Evolutionary conservation across 2,329 filamentous ascomycete genomes (phyloP).

Genomic region (Achaetomium macrosporum): DNA sequence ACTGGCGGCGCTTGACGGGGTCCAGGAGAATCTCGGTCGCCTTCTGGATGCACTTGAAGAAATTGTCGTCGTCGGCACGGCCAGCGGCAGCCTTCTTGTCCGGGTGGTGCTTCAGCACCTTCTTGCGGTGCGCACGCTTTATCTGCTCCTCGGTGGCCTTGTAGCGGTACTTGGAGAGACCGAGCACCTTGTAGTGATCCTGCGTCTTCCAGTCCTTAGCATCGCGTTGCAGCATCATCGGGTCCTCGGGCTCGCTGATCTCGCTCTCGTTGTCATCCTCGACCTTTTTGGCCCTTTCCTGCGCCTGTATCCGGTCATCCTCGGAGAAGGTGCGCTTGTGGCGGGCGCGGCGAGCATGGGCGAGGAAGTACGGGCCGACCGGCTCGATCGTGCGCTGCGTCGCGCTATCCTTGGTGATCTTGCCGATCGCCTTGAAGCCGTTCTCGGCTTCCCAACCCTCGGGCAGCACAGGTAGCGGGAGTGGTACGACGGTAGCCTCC

Average conservation of each 20-base stretch:
- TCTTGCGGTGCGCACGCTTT: slow-evolving; percentile 98
- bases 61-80: slow-evolving; percentile 84
- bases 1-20: slow-evolving; percentile 87
- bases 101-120: slow-evolving; percentile 97
- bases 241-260: slow-evolving; percentile 89
- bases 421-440: slow-evolving; percentile 80
- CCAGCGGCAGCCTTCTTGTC: slow-evolving; percentile 97
- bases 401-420: slow-evolving; percentile 58
- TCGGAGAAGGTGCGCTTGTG: slow-evolving; percentile 98
- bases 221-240: slow-evolving; percentile 83
- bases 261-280: slow-evolving; percentile 84
- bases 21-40: slow-evolving; percentile 90
- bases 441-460: slow-evolving; percentile 81
- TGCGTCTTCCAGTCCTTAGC: slow-evolving; percentile 99
- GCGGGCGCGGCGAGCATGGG: slow-evolving; percentile 89
- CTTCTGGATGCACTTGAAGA: slow-evolving; percentile 99
- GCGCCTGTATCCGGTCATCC: slow-evolving; percentile 94
- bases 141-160: slow-evolving; percentile 96
- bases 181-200: slow-evolving; percentile 97
- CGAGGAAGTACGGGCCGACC: slow-evolving; percentile 94
- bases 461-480: slow-evolving; percentile 69
- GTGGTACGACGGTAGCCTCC: slow-evolving; percentile 58
- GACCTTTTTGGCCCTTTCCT: slow-evolving; percentile 90
- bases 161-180: slow-evolving; percentile 85
- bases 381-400: slow-evolving; percentile 89